These are phyloP conservation scores for Tetraselmis chui DNA, from an alignment of 139 green algal genomes.

Conservation along the genomic window DNA sequence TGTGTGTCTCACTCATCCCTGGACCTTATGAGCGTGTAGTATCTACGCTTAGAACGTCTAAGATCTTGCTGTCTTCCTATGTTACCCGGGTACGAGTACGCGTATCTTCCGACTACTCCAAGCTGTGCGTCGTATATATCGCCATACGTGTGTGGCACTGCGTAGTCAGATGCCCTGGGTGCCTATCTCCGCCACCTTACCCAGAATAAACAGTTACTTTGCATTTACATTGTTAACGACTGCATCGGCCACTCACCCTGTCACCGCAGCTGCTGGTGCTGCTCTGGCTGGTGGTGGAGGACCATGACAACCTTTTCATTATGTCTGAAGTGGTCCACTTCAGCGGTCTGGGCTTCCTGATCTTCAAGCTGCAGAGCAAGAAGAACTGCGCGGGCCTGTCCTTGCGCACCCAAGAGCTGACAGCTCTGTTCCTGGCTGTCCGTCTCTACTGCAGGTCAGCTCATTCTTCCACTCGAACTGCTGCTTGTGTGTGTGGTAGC, in stretches of 20 bases:
- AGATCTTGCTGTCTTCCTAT: background rate
- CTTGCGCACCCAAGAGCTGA: conserved; percentile 85
- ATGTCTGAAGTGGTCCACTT: conserved; percentile 89
- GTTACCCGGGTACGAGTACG: background rate
- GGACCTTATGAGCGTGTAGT: no score
- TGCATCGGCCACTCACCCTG: background rate
- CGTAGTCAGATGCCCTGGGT: background rate
- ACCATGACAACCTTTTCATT: conserved; percentile 97
- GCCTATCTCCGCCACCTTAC: no score
- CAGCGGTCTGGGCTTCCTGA: conserved; percentile 83
- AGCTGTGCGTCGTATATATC: background rate
- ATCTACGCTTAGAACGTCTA: no score
- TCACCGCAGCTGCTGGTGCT: conserved; percentile 46
- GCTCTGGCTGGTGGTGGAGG: conserved; percentile 80
- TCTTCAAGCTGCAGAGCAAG: conserved; percentile 89
- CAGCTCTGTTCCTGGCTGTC: conserved; percentile 82
- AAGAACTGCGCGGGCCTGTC: conserved; percentile 81
- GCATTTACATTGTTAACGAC: background rate
- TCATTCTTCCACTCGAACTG: background rate
- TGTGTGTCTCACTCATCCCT: no score
- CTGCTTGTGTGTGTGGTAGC: background rate
- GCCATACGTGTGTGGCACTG: no score
- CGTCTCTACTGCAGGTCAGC: conserved; percentile 80
- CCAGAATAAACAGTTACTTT: background rate
- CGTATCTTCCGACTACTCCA: background rate